Evolutionary conservation across 805 yeast species (phyloP), one percentile per base, ranked within the genome.

Genomic region (Peterozyma xylosa): DNA sequence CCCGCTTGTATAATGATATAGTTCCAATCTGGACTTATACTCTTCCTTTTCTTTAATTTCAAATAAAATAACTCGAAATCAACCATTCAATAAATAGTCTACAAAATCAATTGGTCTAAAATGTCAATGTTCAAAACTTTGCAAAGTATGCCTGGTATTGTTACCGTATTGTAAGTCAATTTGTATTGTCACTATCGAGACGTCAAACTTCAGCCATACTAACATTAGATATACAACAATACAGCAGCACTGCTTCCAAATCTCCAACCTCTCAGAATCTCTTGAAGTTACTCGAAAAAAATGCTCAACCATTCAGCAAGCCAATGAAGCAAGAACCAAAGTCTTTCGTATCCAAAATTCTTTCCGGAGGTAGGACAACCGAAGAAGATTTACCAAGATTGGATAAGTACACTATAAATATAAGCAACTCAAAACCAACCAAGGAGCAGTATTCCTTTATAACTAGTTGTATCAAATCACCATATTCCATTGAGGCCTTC

Each of bases 101-200:
- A n/a, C 27, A 21, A 21, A 7, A 4, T 21, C 27, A 21, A 7
- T 21, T 5, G 27, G 4, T 7, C 7, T 7, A 43, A 15, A 29
- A 73, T 73, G 78, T 70, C 78, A 5, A 64, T 74, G 70, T 63
- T 74, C 45, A 71, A 58, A 50, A 62, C 77, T 3, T 52, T 74
- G 9, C 78, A 73, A 50, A 48, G 51, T 13, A 60, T 65, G 16
- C 72, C 77, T 2, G 69, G 78, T 15, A 63, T 67, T 1, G 66
- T 75, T 42, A 67, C 80, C 3, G 45, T 76, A 33, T 76, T 71
- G 58, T 54, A 55, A 41, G 60, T 59, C 21, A 21, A 21, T 21
- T 21, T 4, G 7, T 5, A 21, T 4, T 21, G 4, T 21, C 27
- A 21, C 27, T 7, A 21, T 21, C 27, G 7, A 21, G 27, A 21